Base-by-base conservation (phyloP, 2,329 filamentous ascomycete species). In the Fusarium phyllophilum region DNA sequence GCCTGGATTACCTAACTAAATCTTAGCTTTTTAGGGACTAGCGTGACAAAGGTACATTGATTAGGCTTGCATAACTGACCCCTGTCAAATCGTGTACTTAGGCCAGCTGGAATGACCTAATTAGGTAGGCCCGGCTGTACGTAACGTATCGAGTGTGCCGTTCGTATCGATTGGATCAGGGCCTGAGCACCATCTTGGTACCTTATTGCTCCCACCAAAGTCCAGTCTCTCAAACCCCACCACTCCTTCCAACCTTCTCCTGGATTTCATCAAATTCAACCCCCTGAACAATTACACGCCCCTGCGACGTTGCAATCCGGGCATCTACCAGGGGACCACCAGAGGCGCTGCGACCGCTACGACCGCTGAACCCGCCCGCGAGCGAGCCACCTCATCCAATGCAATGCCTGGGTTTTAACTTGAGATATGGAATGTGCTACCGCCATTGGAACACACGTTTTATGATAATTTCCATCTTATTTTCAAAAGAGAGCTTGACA, bases 331-430 rank as follows among this genome's bases (percentile, higher is more conserved):
- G 70, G 73, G 57, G 65, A 62, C 61, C 58, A 61, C 66, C 69
- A 57, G 65, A 72, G 75, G 60, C 75, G 72, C 72, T 78, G 68
- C 57, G 66, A 71, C 66, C 75, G 73, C 70, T 74, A 72, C 67
- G 55, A 67, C 68, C 73, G 72, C 73, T 73, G 72, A 69, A 75
- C 74, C 64, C 66, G 68, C 68, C 67, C 71, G 64, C 65, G 72
- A 68, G 54, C 76, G 77, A 75, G 75, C 75, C 76, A 76, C 64
- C 66, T 70, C 74, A 72, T 66, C 74, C 79, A 79, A 79, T 67
- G 73, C 79, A 79, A 78, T 80, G 63, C 69, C 46, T 31, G 14
- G 45, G 26, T 31, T 31, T 67, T 54, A 34, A 57, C 41, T n/a
- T 68, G 66, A 52, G 60, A 31, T 57, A 68, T 72, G 78, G 78